A percentile compares a stretch with the other conserved stretches of the same genome.
phyloP scores from a whole-genome alignment of 2,329 filamentous ascomycete species.

The Hypoxylon rubiginosum region DNA sequence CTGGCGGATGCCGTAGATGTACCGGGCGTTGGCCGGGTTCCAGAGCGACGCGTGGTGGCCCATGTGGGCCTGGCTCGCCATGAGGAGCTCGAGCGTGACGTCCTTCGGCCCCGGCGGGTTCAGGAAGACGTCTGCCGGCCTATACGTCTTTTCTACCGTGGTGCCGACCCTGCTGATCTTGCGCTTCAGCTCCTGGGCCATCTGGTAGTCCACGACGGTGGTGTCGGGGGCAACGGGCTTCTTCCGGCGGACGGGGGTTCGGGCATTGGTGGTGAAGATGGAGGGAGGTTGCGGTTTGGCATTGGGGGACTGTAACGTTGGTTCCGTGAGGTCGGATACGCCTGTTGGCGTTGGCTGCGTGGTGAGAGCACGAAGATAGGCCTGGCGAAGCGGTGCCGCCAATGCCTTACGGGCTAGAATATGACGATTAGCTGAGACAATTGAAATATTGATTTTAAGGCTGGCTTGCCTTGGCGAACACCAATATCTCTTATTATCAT shows the following conservation, averaged over 20 bases:
- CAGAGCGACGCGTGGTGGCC: conserved; percentile 92
- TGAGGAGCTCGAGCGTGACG: conserved; percentile 89
- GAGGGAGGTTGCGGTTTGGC: conserved; percentile 42
- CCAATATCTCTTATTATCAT: conserved; percentile 55
- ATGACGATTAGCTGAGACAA: conserved; percentile 42
- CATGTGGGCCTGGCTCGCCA: conserved; percentile 88
- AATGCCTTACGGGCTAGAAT: conserved; percentile 66
- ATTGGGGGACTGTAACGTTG: conserved; percentile 38
- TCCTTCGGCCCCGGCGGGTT: conserved; percentile 83
- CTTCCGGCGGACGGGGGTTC: conserved; percentile 36
- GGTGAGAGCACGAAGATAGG: conserved; percentile 58
- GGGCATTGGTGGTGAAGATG: conserved; percentile 46
- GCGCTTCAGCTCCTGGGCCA: conserved; percentile 58
- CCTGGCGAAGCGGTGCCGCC: conserved; percentile 57
- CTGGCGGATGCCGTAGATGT: conserved; percentile 91
- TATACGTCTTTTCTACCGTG: conserved; percentile 68
- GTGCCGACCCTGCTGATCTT: conserved; percentile 65
- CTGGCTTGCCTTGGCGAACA: conserved; percentile 48
- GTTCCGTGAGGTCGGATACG: conserved; percentile 43
- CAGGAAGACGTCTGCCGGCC: conserved; percentile 74
- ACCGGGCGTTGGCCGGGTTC: conserved; percentile 94
- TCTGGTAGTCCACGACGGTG: conserved; percentile 55
- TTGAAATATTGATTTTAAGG: conserved; percentile 12
- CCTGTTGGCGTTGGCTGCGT: conserved; percentile 40
- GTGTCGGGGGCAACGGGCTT: conserved; percentile 45